These are phyloP conservation scores for Nannochloris sp. DNA, from an alignment of 139 green algal genomes.

Conservation along the genomic window DNA sequence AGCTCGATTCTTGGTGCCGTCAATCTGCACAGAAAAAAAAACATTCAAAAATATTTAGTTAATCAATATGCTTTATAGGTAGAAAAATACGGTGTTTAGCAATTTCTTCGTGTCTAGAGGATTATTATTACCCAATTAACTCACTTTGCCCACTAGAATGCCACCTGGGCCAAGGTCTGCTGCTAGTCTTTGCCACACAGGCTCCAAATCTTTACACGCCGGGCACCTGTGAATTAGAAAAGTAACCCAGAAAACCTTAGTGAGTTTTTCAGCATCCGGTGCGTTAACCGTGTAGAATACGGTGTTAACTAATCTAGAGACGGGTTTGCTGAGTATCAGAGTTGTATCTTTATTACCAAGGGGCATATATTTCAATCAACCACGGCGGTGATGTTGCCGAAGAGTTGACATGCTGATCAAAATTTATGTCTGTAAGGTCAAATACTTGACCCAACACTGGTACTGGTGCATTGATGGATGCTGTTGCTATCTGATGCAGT, in stretches of 20 bases:
- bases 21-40: slow-evolving; percentile 4
- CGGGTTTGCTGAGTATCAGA: neutral
- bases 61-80: neutral
- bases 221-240: slow-evolving; percentile 14
- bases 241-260: too few relatives aligned
- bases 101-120: too few relatives aligned
- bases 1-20: slow-evolving; percentile 7
- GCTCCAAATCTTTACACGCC: slow-evolving; percentile 13
- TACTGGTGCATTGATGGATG: too few relatives aligned
- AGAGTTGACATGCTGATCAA: slow-evolving; percentile 9
- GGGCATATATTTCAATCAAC: slow-evolving; percentile 23
- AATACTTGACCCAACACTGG: too few relatives aligned
- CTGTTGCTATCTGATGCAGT: too few relatives aligned
- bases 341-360: slow-evolving; percentile 20
- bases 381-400: slow-evolving; percentile 6
- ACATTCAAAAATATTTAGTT: neutral
- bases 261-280: too few relatives aligned
- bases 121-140: too few relatives aligned
- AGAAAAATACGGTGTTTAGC: neutral
- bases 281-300: too few relatives aligned
- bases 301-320: neutral
- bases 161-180: neutral
- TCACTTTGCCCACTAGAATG: slow-evolving; percentile 1
- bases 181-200: slow-evolving; percentile 1
- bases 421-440: slow-evolving; percentile 16